These are phyloP conservation scores for Trichophyton rubrum DNA, from an alignment of 2,329 filamentous ascomycete species.

Conservation along the genomic window DNA sequence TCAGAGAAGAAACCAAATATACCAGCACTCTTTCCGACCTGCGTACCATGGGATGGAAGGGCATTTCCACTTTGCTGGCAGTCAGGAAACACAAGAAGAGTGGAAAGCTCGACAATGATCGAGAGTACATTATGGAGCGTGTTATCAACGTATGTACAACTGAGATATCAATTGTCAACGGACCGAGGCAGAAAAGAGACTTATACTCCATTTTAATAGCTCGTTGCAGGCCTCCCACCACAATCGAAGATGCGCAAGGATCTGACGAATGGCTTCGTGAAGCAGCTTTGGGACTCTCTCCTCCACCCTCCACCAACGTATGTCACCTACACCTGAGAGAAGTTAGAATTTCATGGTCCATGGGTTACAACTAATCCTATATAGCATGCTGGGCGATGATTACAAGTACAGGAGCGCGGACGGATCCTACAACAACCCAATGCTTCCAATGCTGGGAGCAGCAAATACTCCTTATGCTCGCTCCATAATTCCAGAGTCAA, in stretches of 20 bases:
- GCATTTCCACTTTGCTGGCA: conserved; percentile 50
- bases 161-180: background rate
- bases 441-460: conserved; percentile 17
- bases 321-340: conserved; percentile 21
- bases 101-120: conserved; percentile 57
- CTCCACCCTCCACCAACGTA: conserved; percentile 61
- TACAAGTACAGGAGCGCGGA: conserved; percentile 24
- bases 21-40: conserved; percentile 47
- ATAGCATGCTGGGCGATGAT: conserved; percentile 22
- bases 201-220: conserved; percentile 24
- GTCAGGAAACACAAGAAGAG: conserved; percentile 51
- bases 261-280: conserved; percentile 56
- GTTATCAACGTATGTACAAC: conserved; percentile 43
- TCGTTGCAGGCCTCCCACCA: conserved; percentile 53
- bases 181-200: background rate
- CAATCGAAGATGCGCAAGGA: conserved; percentile 49
- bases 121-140: conserved; percentile 64
- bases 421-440: conserved; percentile 18
- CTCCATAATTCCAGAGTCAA: conserved; percentile 13
- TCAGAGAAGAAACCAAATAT: conserved; percentile 34
- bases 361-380: conserved; percentile 16
- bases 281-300: conserved; percentile 57
- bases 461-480: conserved; percentile 21
- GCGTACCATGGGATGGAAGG: conserved; percentile 42
- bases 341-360: conserved; percentile 6